Conservation (phyloP, 2,329 filamentous ascomycete species). For the Colletotrichum sp. region DNA sequence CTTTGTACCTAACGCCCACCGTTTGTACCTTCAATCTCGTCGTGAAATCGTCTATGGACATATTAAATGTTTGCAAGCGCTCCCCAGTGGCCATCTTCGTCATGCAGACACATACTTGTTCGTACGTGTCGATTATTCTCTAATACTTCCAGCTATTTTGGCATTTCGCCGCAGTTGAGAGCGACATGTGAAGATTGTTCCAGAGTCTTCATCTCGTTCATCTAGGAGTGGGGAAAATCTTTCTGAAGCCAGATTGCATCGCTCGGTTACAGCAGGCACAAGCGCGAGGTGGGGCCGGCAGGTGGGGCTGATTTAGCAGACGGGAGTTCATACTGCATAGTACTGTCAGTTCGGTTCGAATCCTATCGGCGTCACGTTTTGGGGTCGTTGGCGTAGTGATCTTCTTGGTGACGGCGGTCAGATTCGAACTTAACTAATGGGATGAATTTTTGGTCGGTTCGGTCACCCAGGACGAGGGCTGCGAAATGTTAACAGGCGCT, state of each 20-base stretch:
- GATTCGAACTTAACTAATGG: too few relatives aligned
- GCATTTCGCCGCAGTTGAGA: neutral
- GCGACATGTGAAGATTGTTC: neutral
- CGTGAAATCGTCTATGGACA: too few relatives aligned
- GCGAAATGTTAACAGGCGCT: neutral
- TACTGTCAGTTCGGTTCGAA: too few relatives aligned
- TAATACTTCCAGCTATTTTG: neutral
- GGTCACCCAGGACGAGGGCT: neutral
- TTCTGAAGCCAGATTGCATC: neutral
- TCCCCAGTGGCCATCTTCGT: neutral
- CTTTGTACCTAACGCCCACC: neutral
- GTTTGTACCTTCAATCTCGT: neutral
- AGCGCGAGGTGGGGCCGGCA: neutral
- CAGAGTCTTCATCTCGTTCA: neutral
- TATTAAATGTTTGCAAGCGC: neutral
- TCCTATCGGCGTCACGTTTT: too few relatives aligned
- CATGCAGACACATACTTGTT: neutral
- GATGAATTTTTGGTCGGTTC: neutral
- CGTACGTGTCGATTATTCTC: neutral
- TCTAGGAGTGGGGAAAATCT: neutral
- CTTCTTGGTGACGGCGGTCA: too few relatives aligned
- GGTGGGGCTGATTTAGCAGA: neutral
- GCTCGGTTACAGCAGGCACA: too few relatives aligned
- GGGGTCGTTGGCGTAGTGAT: too few relatives aligned
- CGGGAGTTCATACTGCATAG: too few relatives aligned